Conservation (phyloP, 306 rosid species). For the Luffa aegyptiaca region DNA sequence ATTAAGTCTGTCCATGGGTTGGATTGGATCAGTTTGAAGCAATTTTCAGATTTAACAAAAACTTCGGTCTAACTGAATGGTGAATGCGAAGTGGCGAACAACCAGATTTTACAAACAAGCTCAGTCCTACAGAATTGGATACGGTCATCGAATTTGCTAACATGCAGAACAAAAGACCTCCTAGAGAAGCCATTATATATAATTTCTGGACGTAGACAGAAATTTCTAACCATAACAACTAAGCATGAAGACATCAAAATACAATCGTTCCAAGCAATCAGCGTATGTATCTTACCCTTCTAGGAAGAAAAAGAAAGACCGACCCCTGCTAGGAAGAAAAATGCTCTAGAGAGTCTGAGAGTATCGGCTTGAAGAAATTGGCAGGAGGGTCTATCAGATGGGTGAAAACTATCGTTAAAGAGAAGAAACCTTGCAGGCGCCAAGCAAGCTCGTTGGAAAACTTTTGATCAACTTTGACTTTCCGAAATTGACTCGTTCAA, state of each 20-base stretch:
- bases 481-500: neutral
- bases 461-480: neutral
- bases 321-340: neutral
- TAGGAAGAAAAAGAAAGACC: neutral
- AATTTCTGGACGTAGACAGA: neutral
- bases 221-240: neutral
- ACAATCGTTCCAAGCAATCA: neutral
- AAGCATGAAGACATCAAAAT: neutral
- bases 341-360: neutral
- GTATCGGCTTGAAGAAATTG: neutral
- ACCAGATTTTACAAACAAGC: neutral
- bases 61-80: neutral
- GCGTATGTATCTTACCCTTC: neutral
- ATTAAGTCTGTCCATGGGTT: neutral
- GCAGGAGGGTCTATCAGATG: neutral
- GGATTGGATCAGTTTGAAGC: neutral
- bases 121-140: neutral
- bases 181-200: neutral
- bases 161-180: neutral
- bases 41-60: neutral
- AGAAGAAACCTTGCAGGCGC: neutral
- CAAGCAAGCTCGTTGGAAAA: neutral
- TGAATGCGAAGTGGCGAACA: neutral
- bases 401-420: neutral
- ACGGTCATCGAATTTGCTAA: neutral